These are phyloP conservation scores for Penicillium rolfsii DNA, from an alignment of 2,329 filamentous ascomycete genomes.

Conservation along the genomic window DNA sequence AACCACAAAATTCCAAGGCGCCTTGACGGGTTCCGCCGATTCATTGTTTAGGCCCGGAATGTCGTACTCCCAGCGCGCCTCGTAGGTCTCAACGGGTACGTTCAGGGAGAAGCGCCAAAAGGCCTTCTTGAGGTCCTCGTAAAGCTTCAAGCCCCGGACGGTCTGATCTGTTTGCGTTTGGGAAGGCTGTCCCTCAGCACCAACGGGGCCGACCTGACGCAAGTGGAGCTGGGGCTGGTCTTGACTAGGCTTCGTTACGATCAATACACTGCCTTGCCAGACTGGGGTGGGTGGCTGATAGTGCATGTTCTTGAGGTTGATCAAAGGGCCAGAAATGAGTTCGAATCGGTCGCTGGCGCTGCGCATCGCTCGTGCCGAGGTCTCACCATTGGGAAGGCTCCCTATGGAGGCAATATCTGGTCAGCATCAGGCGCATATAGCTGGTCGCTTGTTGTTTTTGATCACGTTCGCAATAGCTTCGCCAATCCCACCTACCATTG, in stretches of 20 bases:
- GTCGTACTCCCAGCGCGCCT: conserved; percentile 78
- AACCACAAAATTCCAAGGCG: conserved; percentile 58
- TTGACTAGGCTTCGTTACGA: conserved; percentile 76
- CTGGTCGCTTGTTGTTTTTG: background rate
- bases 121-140: conserved; percentile 60
- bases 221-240: conserved; percentile 62
- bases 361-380: conserved; percentile 17
- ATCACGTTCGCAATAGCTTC: background rate
- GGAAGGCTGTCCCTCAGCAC: conserved; percentile 26
- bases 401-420: conserved; percentile 19
- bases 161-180: conserved; percentile 25
- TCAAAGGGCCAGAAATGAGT: conserved; percentile 52
- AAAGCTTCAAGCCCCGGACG: conserved; percentile 58
- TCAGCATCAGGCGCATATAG: background rate
- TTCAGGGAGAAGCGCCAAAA: conserved; percentile 63
- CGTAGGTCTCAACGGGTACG: conserved; percentile 70
- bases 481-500: conserved; percentile 24
- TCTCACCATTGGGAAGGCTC: conserved; percentile 28
- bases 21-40: conserved; percentile 58
- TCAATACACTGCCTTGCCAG: conserved; percentile 85
- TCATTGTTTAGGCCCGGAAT: conserved; percentile 68
- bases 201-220: conserved; percentile 39
- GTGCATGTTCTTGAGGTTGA: conserved; percentile 54
- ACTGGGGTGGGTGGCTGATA: conserved; percentile 36
- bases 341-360: conserved; percentile 38